Percentiles rank a stretch among this genome's conserved stretches.
Conservation (phyloP, 75 land plant genomes). For the Ceratopteris richardii region DNA sequence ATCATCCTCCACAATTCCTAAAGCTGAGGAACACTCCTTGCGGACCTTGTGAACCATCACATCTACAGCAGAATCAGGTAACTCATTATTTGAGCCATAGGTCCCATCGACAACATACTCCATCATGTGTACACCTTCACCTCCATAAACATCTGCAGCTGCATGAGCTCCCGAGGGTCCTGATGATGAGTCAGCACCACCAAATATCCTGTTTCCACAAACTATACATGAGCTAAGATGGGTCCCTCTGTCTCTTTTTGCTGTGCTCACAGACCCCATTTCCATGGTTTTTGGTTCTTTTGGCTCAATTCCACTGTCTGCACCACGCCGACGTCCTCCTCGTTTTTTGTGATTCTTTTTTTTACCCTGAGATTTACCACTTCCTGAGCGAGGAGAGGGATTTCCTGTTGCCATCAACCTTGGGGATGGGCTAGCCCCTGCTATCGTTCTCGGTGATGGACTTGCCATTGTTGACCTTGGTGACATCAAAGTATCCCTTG, state of each 20-base stretch:
- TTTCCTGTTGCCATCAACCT: neutral
- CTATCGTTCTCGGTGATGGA: too few relatives aligned
- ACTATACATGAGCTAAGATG: too few relatives aligned
- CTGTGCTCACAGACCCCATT: too few relatives aligned
- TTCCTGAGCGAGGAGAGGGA: neutral
- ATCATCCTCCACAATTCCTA: constrained; percentile 5
- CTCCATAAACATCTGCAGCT: neutral
- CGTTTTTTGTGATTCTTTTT: neutral
- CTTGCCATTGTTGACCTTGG: too few relatives aligned
- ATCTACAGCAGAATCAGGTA: neutral
- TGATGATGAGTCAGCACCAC: too few relatives aligned
- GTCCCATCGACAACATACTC: too few relatives aligned
- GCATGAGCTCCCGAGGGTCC: too few relatives aligned
- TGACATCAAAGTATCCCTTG: too few relatives aligned
- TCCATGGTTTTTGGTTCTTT: too few relatives aligned
- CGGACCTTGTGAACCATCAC: neutral
- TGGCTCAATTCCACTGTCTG: too few relatives aligned
- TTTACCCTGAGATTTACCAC: neutral
- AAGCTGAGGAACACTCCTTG: constrained; percentile 4
- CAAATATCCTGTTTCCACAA: too few relatives aligned
- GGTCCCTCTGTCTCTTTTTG: too few relatives aligned
- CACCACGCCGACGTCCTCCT: neutral
- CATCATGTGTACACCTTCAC: neutral
- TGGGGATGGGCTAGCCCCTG: neutral
- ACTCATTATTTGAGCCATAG: neutral